Evolutionary conservation across 2,329 filamentous ascomycete genomes (phyloP).

Genomic region (Paraconiothyrium brasiliense): DNA sequence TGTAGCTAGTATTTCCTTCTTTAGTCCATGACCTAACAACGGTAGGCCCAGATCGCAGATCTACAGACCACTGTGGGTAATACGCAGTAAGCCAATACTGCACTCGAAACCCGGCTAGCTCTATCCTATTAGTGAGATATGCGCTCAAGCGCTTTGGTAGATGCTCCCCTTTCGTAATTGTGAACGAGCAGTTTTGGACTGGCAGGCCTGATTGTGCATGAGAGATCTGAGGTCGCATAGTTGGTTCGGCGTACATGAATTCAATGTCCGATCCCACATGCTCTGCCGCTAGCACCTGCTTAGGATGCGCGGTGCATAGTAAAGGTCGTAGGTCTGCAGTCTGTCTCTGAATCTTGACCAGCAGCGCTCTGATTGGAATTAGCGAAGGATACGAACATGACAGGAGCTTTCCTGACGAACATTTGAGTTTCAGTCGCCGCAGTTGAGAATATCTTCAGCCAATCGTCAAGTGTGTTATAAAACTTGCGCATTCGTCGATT

Average conservation of each 20-base stretch:
- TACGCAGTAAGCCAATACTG: background rate
- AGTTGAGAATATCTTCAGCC: constrained; percentile 17
- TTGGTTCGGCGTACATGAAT: background rate
- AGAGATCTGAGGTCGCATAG: background rate
- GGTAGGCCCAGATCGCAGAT: background rate
- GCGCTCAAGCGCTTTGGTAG: background rate
- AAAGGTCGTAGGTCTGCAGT: background rate
- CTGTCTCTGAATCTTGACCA: background rate
- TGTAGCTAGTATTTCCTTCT: background rate
- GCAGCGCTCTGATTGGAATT: background rate
- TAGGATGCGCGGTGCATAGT: background rate
- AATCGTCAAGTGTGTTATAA: constrained; percentile 20
- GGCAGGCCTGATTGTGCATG: background rate
- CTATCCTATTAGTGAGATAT: background rate
- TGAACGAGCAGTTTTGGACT: background rate
- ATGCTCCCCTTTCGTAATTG: background rate
- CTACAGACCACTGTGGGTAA: background rate
- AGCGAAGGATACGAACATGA: background rate
- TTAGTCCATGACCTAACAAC: background rate
- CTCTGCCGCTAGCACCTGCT: background rate
- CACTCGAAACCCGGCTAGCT: background rate
- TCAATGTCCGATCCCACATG: background rate
- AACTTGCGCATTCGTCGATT: constrained; percentile 21
- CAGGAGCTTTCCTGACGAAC: background rate
- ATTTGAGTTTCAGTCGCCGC: constrained; percentile 9